These are phyloP conservation scores for Chlamydomonas sphaeroides DNA, from an alignment of 139 green algal species.

Conservation along the genomic window DNA sequence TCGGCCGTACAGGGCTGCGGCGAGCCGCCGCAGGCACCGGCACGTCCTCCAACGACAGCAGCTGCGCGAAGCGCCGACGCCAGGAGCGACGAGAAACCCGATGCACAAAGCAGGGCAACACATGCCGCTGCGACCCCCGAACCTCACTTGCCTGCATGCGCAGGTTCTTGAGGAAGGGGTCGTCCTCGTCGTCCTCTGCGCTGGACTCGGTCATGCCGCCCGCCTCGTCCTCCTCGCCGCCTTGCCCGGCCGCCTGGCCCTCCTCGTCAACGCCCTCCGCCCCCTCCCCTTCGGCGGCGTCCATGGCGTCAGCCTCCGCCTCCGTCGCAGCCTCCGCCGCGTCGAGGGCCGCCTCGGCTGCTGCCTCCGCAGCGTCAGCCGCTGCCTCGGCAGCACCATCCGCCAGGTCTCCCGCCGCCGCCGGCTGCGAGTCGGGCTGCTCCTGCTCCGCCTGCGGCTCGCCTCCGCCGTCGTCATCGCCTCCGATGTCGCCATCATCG, in stretches of 20 bases:
- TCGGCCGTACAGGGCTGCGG: too few species aligned
- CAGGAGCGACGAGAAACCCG: not conserved
- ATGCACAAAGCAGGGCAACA: not conserved
- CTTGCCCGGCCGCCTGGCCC: not conserved
- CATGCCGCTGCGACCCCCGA: not conserved
- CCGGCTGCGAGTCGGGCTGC: too few species aligned
- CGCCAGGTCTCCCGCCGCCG: not conserved
- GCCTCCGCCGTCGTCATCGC: too few species aligned
- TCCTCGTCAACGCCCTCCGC: not conserved
- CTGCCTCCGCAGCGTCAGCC: not conserved
- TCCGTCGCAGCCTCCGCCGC: not conserved
- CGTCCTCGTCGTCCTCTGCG: conserved; percentile 10
- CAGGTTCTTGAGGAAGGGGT: not conserved
- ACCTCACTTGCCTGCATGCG: not conserved
- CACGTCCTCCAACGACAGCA: not conserved
- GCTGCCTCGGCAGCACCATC: too few species aligned
- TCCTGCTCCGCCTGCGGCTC: too few species aligned
- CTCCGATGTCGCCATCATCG: too few species aligned
- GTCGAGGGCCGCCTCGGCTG: not conserved
- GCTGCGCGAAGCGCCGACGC: not conserved
- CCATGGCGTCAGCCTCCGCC: not conserved
- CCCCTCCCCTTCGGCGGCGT: not conserved
- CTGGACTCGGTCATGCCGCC: not conserved
- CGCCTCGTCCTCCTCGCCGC: not conserved
- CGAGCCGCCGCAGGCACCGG: too few species aligned